A percentile compares a stretch with the other conserved stretches of the same genome.
Evolutionary conservation across 2,329 filamentous ascomycete genomes (phyloP).

Genomic region (Salinomyces thailandicus): DNA sequence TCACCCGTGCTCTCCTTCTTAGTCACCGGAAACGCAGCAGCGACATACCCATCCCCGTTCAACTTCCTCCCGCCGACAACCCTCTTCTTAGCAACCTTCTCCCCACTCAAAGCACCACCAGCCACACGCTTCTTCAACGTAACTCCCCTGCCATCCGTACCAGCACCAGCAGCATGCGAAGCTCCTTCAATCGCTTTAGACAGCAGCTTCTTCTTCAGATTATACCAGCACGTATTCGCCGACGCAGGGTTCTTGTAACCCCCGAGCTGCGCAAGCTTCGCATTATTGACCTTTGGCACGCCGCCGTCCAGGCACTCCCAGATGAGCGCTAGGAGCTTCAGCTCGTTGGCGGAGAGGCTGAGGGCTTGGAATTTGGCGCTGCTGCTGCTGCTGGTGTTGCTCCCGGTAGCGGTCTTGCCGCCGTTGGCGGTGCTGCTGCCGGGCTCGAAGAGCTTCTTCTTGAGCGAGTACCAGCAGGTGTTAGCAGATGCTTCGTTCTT

Average conservation of each 20-base stretch:
- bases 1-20: no score
- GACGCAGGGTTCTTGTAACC: conserved; percentile 13
- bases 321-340: conserved; percentile 16
- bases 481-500: conserved; percentile 14
- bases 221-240: conserved; percentile 8
- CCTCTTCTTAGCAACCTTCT: no score
- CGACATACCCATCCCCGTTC: no score
- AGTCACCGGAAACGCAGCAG: no score
- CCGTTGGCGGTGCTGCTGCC: background rate
- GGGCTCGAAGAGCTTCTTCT: conserved; percentile 11
- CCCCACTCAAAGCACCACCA: no score
- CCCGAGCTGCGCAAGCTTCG: conserved; percentile 11
- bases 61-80: no score
- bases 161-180: no score
- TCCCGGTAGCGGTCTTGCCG: background rate
- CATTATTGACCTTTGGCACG: conserved; percentile 7
- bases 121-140: no score
- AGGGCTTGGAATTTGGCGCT: background rate
- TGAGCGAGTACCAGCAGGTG: conserved; percentile 5
- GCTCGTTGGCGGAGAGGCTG: conserved; percentile 2
- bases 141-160: no score
- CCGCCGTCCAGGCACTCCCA: conserved; percentile 25
- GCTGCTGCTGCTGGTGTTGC: no score
- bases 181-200: no score
- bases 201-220: conserved; percentile 12